A percentile compares a stretch with the other conserved stretches of the same genome.
Evolutionary conservation across 768 basidiomycete species (phyloP).

Genomic region (Lentinus brumalis): DNA sequence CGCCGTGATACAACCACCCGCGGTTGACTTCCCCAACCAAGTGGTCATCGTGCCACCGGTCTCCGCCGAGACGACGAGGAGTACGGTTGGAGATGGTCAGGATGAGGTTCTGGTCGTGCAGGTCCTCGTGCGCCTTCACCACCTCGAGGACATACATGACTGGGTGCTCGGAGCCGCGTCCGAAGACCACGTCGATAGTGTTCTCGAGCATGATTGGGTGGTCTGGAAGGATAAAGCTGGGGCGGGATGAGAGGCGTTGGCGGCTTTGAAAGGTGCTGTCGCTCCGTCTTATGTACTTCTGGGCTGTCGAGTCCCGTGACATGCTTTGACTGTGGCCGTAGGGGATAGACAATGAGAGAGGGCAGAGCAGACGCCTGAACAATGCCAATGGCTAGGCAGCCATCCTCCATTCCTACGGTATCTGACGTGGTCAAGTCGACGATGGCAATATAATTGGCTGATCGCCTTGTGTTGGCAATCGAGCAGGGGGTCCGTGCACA

Average conservation of each 20-base stretch:
- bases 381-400: no score
- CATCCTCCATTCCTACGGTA: no score
- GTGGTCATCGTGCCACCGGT: constrained; percentile 4
- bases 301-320: background rate
- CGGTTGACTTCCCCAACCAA: background rate
- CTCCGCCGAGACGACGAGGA: constrained; percentile 1
- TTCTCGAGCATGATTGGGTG: background rate
- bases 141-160: constrained; percentile 12
- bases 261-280: background rate
- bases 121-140: background rate
- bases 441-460: no score
- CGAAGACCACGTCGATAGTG: constrained; percentile 17
- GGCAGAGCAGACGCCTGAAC: background rate
- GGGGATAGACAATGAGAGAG: background rate
- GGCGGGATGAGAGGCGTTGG: background rate
- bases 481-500: background rate
- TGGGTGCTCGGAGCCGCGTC: background rate
- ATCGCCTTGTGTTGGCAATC: no score
- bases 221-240: background rate
- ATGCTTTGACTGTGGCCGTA: background rate
- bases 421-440: background rate
- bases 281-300: background rate
- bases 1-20: constrained; percentile 9
- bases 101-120: background rate
- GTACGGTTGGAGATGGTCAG: constrained; percentile 2